These are phyloP conservation scores for Parmelia sp. DNA, from an alignment of 495 filamentous ascomycete species.

Conservation along the genomic window DNA sequence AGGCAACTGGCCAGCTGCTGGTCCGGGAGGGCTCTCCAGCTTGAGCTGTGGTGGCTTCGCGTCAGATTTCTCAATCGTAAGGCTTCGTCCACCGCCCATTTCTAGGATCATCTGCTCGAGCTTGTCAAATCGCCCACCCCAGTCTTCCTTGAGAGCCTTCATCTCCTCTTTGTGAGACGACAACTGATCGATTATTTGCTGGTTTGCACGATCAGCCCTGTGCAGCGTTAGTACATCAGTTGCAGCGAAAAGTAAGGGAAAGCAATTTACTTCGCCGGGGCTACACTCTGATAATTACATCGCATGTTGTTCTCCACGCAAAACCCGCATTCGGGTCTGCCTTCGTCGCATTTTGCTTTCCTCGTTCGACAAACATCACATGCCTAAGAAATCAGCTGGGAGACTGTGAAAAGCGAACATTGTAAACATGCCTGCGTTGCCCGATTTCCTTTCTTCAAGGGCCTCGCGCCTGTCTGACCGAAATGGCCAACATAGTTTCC, in stretches of 20 bases:
- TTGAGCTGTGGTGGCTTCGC: constrained; percentile 9
- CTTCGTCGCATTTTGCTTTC: constrained; percentile 61
- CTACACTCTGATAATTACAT: constrained; percentile 56
- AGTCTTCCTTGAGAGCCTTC: constrained; percentile 20
- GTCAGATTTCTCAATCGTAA: constrained; percentile 11
- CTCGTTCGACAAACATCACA: constrained; percentile 56
- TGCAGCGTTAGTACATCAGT: constrained; percentile 7
- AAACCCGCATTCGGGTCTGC: constrained; percentile 51
- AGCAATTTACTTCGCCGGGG: constrained; percentile 49
- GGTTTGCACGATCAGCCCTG: constrained; percentile 29
- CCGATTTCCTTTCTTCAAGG: constrained; percentile 25
- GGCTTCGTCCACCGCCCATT: constrained; percentile 5
- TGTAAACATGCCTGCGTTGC: constrained; percentile 23
- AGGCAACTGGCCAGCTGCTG: constrained; percentile 7
- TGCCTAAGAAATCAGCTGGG: constrained; percentile 37
- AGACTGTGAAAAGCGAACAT: not conserved
- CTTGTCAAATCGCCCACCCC: constrained; percentile 23
- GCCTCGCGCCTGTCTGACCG: constrained; percentile 20
- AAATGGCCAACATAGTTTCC: constrained; percentile 16
- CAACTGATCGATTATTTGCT: constrained; percentile 27
- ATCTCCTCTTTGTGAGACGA: constrained; percentile 22
- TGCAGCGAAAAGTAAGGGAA: not conserved
- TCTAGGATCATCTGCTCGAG: constrained; percentile 22
- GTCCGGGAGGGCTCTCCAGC: constrained; percentile 9
- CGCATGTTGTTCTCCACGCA: constrained; percentile 51